phyloP scores from a whole-genome alignment of 768 basidiomycete species.

The Symmetrospora coprosmae region DNA sequence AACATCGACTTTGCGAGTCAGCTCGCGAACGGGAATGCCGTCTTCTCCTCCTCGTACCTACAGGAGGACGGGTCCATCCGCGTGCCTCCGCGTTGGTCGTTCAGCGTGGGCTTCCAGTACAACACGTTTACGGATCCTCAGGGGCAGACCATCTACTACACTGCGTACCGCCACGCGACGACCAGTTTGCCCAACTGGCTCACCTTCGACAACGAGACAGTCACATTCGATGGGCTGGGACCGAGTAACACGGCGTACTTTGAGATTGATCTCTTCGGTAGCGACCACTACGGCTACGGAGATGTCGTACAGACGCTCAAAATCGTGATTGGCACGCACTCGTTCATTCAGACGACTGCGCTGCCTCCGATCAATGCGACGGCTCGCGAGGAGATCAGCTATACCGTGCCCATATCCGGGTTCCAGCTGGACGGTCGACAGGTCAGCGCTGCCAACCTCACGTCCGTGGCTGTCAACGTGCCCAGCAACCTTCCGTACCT shows the following conservation, averaged over 20 bases:
- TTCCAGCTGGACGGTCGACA: slow-evolving; percentile 51
- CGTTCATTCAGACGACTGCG: slow-evolving; percentile 45
- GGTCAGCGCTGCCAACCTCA: slow-evolving; percentile 49
- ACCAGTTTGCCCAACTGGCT: slow-evolving; percentile 62
- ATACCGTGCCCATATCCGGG: slow-evolving; percentile 37
- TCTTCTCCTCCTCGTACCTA: slow-evolving; percentile 27
- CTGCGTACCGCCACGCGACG: slow-evolving; percentile 53
- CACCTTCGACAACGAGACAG: slow-evolving; percentile 49
- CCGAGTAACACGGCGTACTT: slow-evolving; percentile 43
- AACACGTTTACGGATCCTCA: slow-evolving; percentile 46
- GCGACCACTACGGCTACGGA: slow-evolving; percentile 59
- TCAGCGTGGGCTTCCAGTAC: slow-evolving; percentile 67
- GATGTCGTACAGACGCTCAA: slow-evolving; percentile 50
- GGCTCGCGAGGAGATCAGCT: slow-evolving; percentile 46
- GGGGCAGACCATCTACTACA: slow-evolving; percentile 47
- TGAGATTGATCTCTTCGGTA: slow-evolving; percentile 51
- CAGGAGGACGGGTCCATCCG: slow-evolving; percentile 43
- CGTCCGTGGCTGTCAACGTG: slow-evolving; percentile 48
- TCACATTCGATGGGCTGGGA: slow-evolving; percentile 66
- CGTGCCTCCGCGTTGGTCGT: slow-evolving; percentile 70
- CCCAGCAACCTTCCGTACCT: slow-evolving; percentile 41
- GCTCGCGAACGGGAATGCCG: slow-evolving; percentile 30
- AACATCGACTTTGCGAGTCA: slow-evolving; percentile 38
- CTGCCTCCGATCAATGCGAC: slow-evolving; percentile 61
- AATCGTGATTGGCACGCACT: slow-evolving; percentile 54